Evolutionary conservation across 371 early-diverging fungal genomes (phyloP), one percentile per base, ranked within the genome.

Genomic region (Parasitella parasitica): DNA sequence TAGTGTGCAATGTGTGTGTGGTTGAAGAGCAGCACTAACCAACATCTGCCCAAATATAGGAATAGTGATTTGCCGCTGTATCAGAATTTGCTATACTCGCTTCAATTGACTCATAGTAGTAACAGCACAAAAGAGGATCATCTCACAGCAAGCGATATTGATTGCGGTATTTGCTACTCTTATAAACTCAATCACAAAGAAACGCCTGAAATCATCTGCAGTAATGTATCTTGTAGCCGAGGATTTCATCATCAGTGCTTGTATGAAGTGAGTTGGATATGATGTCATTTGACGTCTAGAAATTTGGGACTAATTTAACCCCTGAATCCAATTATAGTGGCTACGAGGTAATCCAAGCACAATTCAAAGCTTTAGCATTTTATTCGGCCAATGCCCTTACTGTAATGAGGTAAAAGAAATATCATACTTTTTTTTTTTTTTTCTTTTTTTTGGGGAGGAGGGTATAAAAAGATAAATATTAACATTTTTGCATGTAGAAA

Each of bases 341-440:
- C 36, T 80, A 7, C 65, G 75, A 32, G 69, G 73, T 0, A 71
- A 75, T 28, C 77, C 77, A 32, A 63, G 28, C 1, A 75, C 77
- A 4, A 63, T 65, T 5, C 64, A 69, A 37, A 77, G 73, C 32
- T 77, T 80, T 56, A 72, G 76, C 50, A 54, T 79, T 3, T 43
- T 79, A 28, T 79, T 79, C 63, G 80, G 80, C 7, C 59, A 67
- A 38, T 79, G 80, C 43, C 80, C 80, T 30, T 79, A 79, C 49
- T 79, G 80, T 48, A 71, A 51, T 34, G 73, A 79, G 69, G 79
- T 79, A 70, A 18, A 59, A 12, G 12, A 54, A n/a, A n/a, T n/a
- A n/a, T n/a, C n/a, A n/a, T n/a, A n/a, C n/a, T n/a, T n/a, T n/a
- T n/a, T n/a, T n/a, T n/a, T n/a, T n/a, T n/a, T n/a, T n/a, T n/a